These are phyloP conservation scores for Thalassiosira livingstoniorum DNA, from an alignment of 352 stramenopile genomes.

Conservation along the genomic window DNA sequence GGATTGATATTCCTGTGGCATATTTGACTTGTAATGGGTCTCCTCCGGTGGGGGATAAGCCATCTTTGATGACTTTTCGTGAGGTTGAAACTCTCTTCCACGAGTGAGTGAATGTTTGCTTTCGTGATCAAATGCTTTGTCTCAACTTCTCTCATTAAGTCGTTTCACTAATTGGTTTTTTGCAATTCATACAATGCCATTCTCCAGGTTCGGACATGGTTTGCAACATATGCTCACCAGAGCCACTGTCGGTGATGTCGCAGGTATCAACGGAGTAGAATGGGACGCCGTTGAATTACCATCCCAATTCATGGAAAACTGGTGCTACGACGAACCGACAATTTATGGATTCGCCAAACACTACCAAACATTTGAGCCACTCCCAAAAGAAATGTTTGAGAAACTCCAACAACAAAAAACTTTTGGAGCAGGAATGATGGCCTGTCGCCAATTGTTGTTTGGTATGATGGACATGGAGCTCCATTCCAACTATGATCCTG, in stretches of 20 bases:
- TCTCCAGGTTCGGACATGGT: conserved; percentile 93
- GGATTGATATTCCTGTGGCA: conserved; percentile 90
- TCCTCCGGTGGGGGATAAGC: conserved; percentile 91
- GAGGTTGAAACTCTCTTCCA: conserved; percentile 98
- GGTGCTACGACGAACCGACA: conserved; percentile 93
- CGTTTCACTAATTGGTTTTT: too few relatives aligned
- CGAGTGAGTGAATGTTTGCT: too few relatives aligned
- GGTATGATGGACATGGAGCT: conserved; percentile 89
- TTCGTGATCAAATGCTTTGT: too few relatives aligned
- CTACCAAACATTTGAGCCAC: conserved; percentile 89
- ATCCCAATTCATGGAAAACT: conserved; percentile 99
- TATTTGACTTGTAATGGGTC: conserved; percentile 99
- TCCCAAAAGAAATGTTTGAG: conserved; percentile 94
- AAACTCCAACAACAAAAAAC: conserved; percentile 95
- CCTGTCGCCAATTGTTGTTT: conserved; percentile 96
- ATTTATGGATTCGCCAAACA: conserved; percentile 87
- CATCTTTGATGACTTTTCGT: conserved; percentile 97
- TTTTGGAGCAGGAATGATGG: conserved; percentile 94
- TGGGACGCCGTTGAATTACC: conserved; percentile 98
- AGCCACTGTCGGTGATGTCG: conserved; percentile 93
- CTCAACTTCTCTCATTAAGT: too few relatives aligned
- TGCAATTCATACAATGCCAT: too few relatives aligned
- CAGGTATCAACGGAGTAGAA: conserved; percentile 97
- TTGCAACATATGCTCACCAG: conserved; percentile 99
- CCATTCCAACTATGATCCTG: conserved; percentile 84